Evolutionary conservation across 306 rosid genomes (phyloP), one percentile per base, ranked within the genome.

Genomic region (Acmispon strigosus): DNA sequence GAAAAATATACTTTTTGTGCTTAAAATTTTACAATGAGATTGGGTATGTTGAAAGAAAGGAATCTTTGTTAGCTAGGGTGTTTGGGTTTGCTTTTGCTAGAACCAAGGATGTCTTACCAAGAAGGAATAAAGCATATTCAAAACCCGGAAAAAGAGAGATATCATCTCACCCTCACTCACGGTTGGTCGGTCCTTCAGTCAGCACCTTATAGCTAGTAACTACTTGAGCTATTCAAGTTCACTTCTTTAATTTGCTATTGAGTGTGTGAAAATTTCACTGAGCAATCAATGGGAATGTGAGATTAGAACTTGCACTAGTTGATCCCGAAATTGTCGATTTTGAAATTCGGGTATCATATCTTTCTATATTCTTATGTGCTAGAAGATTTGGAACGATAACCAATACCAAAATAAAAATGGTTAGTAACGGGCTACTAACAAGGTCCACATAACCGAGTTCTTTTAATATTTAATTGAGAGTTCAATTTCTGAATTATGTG

Each of bases 21-120:
- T 14, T 44, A 65, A 34, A 71, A 71, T 55, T 60, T 53, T 63
- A 74, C 69, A 76, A 75, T 44, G 71, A 78, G 84, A 71, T 77
- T 70, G 78, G 73, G 34, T 72, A 69, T 49, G 72, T 67, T 78
- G 86, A 67, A 87, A 85, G 92, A 79, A 83, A 87, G 83, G 92
- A 87, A 87, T 86, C 81, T 86, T 66, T 62, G 78, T 76, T 45
- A 32, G 37, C 37, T 27, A 37, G 57, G 82, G 78, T 73, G 55
- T 65, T 78, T 63, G 76, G 81, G 68, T 75, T 76, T 63, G 83
- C 92, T 87, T 87, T 87, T 81, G 78, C 80, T 61, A 83, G 43
- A 76, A 83, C 86, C 90, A 80, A 85, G 79, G 62, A 76, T 78
- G 86, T 47, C 73, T 68, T 63, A 69, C 79, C 82, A 60, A 67